Conservation (phyloP, 176 grass and related monocot genomes). For the Oryza nivara region DNA sequence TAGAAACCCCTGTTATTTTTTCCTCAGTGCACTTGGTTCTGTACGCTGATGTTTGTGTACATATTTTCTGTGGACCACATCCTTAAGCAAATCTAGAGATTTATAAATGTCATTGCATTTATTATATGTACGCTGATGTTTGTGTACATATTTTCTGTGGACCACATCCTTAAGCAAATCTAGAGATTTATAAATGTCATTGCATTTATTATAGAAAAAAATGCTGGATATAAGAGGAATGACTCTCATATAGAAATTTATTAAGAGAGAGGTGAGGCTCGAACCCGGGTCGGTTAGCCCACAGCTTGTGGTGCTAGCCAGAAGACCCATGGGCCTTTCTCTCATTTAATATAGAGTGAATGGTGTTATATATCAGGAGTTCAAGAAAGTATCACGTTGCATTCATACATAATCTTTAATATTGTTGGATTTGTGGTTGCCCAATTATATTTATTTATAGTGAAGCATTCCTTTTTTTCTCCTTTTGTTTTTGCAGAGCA, state of each 20-base stretch:
- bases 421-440: background rate
- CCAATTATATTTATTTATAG: conserved; percentile 9
- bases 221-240: no score
- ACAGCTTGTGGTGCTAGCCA: no score
- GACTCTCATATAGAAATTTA: no score
- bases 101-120: conserved; percentile 1
- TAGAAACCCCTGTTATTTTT: background rate
- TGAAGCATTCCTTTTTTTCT: background rate
- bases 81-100: background rate
- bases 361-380: background rate
- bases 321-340: no score
- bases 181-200: background rate
- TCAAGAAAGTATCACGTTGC: background rate
- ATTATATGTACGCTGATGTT: background rate
- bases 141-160: background rate
- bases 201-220: background rate
- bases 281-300: no score
- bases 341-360: no score
- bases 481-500: conserved; percentile 66
- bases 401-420: background rate
- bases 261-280: no score
- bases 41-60: background rate
- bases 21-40: background rate
- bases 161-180: background rate
- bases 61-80: background rate